Conservation (phyloP, 2,329 filamentous ascomycete genomes). For the Emergomyces africanus region DNA sequence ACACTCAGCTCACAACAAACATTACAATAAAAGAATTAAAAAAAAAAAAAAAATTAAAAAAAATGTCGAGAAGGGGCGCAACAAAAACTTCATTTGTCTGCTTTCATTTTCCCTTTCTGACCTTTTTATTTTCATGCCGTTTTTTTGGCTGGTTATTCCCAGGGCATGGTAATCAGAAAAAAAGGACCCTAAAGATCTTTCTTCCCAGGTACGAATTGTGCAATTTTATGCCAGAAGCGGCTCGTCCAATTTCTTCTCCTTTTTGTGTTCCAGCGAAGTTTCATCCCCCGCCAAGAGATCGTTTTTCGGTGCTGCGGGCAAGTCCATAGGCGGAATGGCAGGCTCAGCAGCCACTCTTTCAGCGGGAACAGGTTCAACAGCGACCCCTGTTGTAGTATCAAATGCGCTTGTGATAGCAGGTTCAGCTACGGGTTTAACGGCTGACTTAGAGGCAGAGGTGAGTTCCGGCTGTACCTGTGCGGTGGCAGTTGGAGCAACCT, state of each 20-base stretch:
- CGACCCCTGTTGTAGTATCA: background rate
- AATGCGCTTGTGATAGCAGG: background rate
- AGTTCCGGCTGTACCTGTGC: conserved; percentile 14
- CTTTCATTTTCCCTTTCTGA: background rate
- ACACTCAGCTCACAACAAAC: background rate
- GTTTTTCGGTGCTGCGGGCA: background rate
- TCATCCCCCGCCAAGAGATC: background rate
- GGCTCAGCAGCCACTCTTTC: background rate
- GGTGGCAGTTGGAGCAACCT: background rate
- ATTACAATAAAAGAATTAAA: background rate
- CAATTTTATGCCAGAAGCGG: conserved; percentile 2
- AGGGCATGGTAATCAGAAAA: background rate
- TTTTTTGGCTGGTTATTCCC: background rate
- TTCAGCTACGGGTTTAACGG: conserved; percentile 13
- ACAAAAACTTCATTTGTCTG: background rate
- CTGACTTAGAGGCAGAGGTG: conserved; percentile 16
- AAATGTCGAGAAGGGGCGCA: background rate
- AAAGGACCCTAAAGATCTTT: background rate
- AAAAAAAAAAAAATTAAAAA: background rate
- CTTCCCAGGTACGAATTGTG: background rate
- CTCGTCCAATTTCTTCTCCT: background rate
- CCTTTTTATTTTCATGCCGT: background rate
- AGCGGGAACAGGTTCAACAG: background rate
- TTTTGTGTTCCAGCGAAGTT: background rate
- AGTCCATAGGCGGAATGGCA: background rate